phyloP scores from a whole-genome alignment of 306 rosid species.

The Acacia crassicarpa region DNA sequence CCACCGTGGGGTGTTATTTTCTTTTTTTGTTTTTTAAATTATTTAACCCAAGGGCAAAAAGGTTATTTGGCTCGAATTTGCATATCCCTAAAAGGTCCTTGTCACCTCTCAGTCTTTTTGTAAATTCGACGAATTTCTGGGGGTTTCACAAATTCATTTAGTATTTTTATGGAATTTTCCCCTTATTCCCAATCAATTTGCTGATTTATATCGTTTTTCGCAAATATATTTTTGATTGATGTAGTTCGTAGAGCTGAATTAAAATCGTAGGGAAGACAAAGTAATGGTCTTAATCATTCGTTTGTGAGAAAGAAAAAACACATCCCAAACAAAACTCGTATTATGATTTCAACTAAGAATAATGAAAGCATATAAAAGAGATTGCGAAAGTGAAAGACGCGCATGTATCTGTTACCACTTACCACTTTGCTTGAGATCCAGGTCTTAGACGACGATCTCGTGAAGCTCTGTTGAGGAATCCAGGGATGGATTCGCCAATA shows the following conservation, averaged over 20 bases:
- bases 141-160: too few relatives aligned
- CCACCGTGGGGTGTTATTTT: too few relatives aligned
- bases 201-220: too few relatives aligned
- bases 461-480: slow-evolving; percentile 51
- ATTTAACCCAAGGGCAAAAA: too few relatives aligned
- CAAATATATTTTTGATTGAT: background rate
- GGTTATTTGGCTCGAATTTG: too few relatives aligned
- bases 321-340: background rate
- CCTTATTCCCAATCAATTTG: too few relatives aligned
- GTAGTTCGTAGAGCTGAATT: background rate
- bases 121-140: too few relatives aligned
- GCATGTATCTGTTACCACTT: slow-evolving; percentile 79
- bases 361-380: background rate
- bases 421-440: slow-evolving; percentile 57
- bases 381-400: slow-evolving; percentile 2
- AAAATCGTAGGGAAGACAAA: background rate
- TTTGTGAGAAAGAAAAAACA: background rate
- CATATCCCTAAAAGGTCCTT: too few relatives aligned
- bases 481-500: slow-evolving; percentile 61
- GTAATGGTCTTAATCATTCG: background rate
- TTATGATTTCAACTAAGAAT: background rate
- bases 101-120: too few relatives aligned
- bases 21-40: too few relatives aligned
- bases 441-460: slow-evolving; percentile 63
- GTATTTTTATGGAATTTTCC: too few relatives aligned